A percentile compares a stretch with the other conserved stretches of the same genome.
These are phyloP conservation scores for Ceratobasidium theobromae DNA, from an alignment of 1,284 basidiomycete genomes.

Conservation along the genomic window DNA sequence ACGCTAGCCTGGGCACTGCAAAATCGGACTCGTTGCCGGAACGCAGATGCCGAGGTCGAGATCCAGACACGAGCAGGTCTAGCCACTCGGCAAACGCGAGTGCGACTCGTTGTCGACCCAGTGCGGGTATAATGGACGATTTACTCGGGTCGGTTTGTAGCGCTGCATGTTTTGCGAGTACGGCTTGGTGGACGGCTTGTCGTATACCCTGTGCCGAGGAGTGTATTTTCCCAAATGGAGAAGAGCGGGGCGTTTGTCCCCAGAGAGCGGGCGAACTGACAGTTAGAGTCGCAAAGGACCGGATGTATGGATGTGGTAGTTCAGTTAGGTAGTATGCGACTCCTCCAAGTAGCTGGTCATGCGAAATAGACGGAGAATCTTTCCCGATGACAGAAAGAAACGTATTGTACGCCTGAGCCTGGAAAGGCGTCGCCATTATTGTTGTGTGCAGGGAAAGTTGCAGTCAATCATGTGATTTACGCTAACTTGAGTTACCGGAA, in stretches of 20 bases:
- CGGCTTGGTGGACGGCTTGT: slow-evolving; percentile 12
- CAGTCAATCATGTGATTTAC: slow-evolving; percentile 14
- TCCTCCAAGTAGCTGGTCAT: slow-evolving; percentile 26
- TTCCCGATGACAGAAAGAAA: slow-evolving; percentile 12
- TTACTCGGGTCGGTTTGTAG: slow-evolving; percentile 10
- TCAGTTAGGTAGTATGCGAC: slow-evolving; percentile 31
- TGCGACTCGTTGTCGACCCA: slow-evolving; percentile 1
- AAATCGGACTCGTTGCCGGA: background rate
- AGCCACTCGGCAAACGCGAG: slow-evolving; percentile 31
- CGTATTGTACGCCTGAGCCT: slow-evolving; percentile 1
- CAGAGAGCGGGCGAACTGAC: slow-evolving; percentile 32
- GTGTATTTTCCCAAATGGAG: slow-evolving; percentile 7
- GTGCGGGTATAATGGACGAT: slow-evolving; percentile 1
- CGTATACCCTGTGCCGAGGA: slow-evolving; percentile 6
- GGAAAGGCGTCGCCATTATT: background rate
- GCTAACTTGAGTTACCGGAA: background rate
- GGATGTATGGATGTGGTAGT: slow-evolving; percentile 29
- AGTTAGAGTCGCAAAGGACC: slow-evolving; percentile 29
- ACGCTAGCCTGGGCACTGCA: slow-evolving; percentile 22
- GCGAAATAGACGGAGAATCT: slow-evolving; percentile 1
- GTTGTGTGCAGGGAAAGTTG: background rate
- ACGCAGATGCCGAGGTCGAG: no score
- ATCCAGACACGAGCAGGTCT: slow-evolving; percentile 1
- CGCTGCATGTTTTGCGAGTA: slow-evolving; percentile 14
- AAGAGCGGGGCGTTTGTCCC: background rate